phyloP scores from a whole-genome alignment of 768 basidiomycete species.

The Mycena filopes region DNA sequence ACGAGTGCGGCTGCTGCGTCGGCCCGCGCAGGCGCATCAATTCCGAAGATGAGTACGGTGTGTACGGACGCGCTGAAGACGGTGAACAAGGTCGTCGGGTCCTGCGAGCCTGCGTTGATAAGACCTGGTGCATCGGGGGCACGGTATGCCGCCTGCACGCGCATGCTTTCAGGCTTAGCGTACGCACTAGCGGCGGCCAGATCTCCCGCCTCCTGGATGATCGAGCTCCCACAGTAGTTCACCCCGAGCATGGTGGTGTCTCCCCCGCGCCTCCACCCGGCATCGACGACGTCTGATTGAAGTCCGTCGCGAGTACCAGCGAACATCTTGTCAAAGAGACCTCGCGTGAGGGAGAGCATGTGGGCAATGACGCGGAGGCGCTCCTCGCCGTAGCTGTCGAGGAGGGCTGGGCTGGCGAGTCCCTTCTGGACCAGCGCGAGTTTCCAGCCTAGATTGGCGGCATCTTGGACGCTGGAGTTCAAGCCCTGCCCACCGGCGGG shows the following conservation, averaged over 20 bases:
- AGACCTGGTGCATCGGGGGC: constrained; percentile 22
- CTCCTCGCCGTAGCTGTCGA: constrained; percentile 53
- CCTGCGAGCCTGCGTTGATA: not conserved
- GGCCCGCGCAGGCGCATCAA: not conserved
- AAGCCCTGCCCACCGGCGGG: constrained; percentile 56
- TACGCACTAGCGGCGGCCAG: not conserved
- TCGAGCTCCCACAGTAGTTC: constrained; percentile 18
- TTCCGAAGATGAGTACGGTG: constrained; percentile 43
- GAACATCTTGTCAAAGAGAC: not conserved
- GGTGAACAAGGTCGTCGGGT: constrained; percentile 38
- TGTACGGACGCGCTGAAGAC: constrained; percentile 40
- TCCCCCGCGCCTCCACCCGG: not conserved
- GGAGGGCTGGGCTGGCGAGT: constrained; percentile 45
- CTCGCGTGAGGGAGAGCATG: constrained; percentile 49
- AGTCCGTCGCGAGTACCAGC: too few relatives aligned
- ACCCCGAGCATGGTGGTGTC: constrained; percentile 14
- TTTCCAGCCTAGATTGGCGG: constrained; percentile 58
- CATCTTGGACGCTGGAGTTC: constrained; percentile 49
- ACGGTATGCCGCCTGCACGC: constrained; percentile 5
- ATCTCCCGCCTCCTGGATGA: not conserved
- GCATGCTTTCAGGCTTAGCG: not conserved
- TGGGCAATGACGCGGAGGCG: constrained; percentile 56
- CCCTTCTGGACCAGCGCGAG: constrained; percentile 52
- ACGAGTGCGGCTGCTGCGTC: not conserved
- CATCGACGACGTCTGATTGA: too few relatives aligned